Conservation (phyloP, 208 protist genomes). For the Vickermania ingenoplastis region DNA sequence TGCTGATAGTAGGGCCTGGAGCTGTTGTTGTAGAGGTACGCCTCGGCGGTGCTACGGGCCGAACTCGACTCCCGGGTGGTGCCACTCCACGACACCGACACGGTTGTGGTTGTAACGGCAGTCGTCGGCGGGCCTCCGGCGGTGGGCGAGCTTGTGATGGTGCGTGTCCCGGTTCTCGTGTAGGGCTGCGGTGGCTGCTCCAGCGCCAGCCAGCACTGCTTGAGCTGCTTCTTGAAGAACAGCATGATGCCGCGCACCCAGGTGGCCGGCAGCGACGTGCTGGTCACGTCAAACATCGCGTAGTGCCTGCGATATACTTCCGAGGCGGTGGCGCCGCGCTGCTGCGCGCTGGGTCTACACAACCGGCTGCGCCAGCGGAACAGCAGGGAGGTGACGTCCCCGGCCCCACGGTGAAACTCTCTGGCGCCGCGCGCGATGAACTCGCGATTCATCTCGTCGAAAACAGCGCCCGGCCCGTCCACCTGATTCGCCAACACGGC, state of each 20-base stretch:
- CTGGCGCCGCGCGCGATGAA: constrained; percentile 15
- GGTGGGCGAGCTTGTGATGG: background rate
- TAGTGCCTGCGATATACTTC: background rate
- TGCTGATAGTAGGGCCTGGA: background rate
- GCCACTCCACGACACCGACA: background rate
- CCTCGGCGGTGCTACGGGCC: background rate
- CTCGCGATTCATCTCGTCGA: constrained; percentile 23
- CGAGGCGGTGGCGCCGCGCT: background rate
- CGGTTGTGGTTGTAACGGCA: background rate
- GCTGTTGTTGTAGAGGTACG: background rate
- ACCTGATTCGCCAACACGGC: background rate
- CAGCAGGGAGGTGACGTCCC: constrained; percentile 10
- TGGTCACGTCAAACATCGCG: background rate
- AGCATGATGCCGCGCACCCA: background rate
- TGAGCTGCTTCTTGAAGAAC: background rate
- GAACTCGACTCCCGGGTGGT: background rate
- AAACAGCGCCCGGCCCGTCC: background rate
- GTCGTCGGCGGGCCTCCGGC: background rate
- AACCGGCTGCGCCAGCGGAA: constrained; percentile 11
- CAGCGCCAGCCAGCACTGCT: background rate
- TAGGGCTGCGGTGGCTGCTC: background rate
- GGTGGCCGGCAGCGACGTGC: background rate
- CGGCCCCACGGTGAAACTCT: constrained; percentile 18
- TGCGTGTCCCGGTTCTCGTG: background rate
- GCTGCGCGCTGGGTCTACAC: background rate